These are phyloP conservation scores for Vaccinium corymbosum DNA, from an alignment of 148 eudicot genomes.

Conservation along the genomic window DNA sequence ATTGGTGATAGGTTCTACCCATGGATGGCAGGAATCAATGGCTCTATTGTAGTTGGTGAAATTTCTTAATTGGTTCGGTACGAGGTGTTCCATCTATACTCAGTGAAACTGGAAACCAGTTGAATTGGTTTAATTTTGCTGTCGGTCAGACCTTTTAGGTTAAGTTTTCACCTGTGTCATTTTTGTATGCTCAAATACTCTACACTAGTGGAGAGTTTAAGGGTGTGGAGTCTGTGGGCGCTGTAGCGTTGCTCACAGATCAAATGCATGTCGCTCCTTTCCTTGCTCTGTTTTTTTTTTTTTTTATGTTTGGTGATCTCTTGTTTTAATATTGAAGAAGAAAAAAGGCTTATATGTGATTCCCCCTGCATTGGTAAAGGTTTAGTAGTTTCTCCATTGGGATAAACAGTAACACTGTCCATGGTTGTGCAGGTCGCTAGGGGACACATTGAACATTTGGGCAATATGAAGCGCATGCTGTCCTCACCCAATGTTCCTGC, in stretches of 20 bases:
- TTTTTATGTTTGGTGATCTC: not conserved
- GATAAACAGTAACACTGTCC: constrained; percentile 10
- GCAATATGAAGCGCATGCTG: constrained; percentile 41
- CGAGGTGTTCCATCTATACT: not conserved
- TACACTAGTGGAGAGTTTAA: not conserved
- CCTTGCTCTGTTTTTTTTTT: not conserved
- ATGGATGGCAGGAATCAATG: not conserved
- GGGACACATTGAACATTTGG: constrained; percentile 42
- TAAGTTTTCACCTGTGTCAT: not conserved
- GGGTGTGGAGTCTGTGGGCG: not conserved
- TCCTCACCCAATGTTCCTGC: constrained; percentile 29
- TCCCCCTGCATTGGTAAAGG: not conserved
- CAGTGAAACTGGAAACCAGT: not conserved
- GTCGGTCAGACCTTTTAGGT: not conserved
- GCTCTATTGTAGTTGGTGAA: not conserved
- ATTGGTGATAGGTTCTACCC: not conserved
- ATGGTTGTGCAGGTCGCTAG: constrained; percentile 61
- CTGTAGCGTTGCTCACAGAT: not conserved
- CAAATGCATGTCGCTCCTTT: not conserved
- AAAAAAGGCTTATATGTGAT: not conserved
- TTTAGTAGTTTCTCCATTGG: not conserved
- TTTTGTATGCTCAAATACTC: not conserved
- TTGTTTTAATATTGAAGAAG: not conserved
- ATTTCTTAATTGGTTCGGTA: not conserved
- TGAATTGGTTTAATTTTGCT: not conserved